Conservation (phyloP, 768 basidiomycete genomes). For the Agaricus sinodeliciosus region DNA sequence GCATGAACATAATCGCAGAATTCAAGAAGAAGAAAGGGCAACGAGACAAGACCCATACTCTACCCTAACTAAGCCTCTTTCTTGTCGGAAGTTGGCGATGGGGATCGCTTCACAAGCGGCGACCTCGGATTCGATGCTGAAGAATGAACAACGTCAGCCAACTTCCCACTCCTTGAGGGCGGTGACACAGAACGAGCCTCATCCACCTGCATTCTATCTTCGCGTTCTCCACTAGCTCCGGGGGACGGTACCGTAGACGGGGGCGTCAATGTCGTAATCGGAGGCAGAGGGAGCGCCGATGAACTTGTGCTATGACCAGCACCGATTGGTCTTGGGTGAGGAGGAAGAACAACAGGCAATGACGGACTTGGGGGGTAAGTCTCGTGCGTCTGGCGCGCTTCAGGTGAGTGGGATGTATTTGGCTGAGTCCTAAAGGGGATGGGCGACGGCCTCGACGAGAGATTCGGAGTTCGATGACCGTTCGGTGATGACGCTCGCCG, state of each 20-base stretch:
- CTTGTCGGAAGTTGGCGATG: conserved; percentile 49
- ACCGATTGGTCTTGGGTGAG: conserved; percentile 70
- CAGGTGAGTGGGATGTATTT: conserved; percentile 55
- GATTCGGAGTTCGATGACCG: conserved; percentile 47
- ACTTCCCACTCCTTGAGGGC: conserved; percentile 41
- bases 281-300: conserved; percentile 51
- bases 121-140: conserved; percentile 34
- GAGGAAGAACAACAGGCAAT: conserved; percentile 57
- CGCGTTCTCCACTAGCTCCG: conserved; percentile 30
- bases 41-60: background rate
- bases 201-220: conserved; percentile 53
- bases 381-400: conserved; percentile 46
- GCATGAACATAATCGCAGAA: conserved; percentile 1
- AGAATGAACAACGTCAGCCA: conserved; percentile 43
- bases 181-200: conserved; percentile 44
- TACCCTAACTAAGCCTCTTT: conserved; percentile 22
- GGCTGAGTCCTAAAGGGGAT: conserved; percentile 71
- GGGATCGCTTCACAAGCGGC: conserved; percentile 43
- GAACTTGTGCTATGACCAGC: conserved; percentile 34
- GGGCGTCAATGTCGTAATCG: conserved; percentile 64
- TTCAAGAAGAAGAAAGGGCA: conserved; percentile 9
- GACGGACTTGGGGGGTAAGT: conserved; percentile 47
- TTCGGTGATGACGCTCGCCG: conserved; percentile 46
- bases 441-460: conserved; percentile 62
- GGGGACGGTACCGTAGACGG: conserved; percentile 52